A percentile compares a stretch with the other conserved stretches of the same genome.
Conservation (phyloP, 169 alveolate species). For the Theileria parva region DNA sequence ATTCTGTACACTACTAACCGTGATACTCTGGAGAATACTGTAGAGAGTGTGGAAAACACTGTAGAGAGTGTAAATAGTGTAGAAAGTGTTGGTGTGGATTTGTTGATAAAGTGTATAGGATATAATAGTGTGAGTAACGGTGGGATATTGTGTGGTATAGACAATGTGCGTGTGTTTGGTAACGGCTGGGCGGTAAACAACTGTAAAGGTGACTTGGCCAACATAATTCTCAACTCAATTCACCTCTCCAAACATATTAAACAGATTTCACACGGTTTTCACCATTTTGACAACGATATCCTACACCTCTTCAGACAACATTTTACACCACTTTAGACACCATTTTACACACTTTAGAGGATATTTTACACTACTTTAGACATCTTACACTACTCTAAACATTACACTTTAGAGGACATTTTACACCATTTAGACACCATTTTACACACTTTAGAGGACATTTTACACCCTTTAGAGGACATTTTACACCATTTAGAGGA, state of each 20-base stretch:
- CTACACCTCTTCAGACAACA: too few species aligned
- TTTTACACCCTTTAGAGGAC: too few species aligned
- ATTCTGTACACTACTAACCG: background rate
- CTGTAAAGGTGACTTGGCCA: constrained; percentile 49
- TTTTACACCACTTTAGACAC: too few species aligned
- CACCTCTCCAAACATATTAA: constrained; percentile 10
- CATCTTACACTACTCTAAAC: too few species aligned
- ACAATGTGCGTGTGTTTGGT: constrained; percentile 29
- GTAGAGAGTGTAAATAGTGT: background rate
- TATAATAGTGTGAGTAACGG: constrained; percentile 1
- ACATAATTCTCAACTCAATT: constrained; percentile 27
- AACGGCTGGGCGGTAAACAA: constrained; percentile 54
- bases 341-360: too few species aligned
- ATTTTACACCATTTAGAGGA: too few species aligned
- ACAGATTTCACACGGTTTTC: background rate
- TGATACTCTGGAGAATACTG: background rate
- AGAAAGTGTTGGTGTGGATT: background rate
- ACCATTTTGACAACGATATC: too few species aligned
- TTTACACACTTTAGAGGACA: too few species aligned
- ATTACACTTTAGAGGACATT: too few species aligned
- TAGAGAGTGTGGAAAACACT: background rate
- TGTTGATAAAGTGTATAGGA: constrained; percentile 52
- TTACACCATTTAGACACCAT: too few species aligned
- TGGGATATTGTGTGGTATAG: constrained; percentile 13
- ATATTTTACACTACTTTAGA: too few species aligned